A percentile compares a stretch with the other conserved stretches of the same genome.
phyloP scores from a whole-genome alignment of 345 rosid species.

The Chamaenerion angustifolium region DNA sequence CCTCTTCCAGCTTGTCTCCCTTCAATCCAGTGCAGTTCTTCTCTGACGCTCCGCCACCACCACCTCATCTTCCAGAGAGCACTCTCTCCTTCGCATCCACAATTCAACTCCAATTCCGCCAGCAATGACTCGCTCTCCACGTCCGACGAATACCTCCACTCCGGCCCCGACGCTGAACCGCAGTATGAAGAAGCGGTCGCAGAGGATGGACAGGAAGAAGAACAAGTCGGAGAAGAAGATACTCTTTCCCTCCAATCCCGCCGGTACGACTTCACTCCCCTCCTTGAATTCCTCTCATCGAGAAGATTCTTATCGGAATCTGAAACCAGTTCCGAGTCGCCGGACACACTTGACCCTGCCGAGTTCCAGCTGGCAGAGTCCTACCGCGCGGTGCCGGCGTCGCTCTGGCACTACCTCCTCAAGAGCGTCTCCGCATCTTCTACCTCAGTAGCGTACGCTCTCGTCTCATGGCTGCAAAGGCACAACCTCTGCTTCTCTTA shows the following conservation, averaged over 20 bases:
- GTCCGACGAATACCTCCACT: slow-evolving; percentile 1
- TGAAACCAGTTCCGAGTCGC: slow-evolving; percentile 10
- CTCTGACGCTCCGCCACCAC: slow-evolving; percentile 16
- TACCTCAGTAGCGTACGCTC: slow-evolving; percentile 70
- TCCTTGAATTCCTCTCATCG: slow-evolving; percentile 48
- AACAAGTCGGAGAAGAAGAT: slow-evolving; percentile 19
- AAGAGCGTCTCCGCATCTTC: slow-evolving; percentile 46
- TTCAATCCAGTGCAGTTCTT: slow-evolving; percentile 16
- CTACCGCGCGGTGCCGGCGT: slow-evolving; percentile 76
- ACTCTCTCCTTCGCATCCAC: slow-evolving; percentile 6
- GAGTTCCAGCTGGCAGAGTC: slow-evolving; percentile 71
- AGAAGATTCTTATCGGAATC: slow-evolving; percentile 13
- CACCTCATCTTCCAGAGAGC: slow-evolving; percentile 7
- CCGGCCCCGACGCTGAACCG: slow-evolving; percentile 1
- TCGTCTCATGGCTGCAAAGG: slow-evolving; percentile 77
- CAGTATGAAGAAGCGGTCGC: no score
- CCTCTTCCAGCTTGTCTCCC: slow-evolving; percentile 36
- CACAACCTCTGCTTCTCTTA: slow-evolving; percentile 93
- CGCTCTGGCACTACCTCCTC: slow-evolving; percentile 78
- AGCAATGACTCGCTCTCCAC: slow-evolving; percentile 1
- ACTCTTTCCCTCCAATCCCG: slow-evolving; percentile 29
- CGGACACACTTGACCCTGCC: slow-evolving; percentile 34
- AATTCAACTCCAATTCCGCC: slow-evolving; percentile 11
- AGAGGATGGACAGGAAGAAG: slow-evolving; percentile 4
- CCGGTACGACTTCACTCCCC: slow-evolving; percentile 83